A percentile compares a stretch with the other conserved stretches of the same genome.
These are phyloP conservation scores for Diplodia scrobiculata DNA, from an alignment of 2,329 filamentous ascomycete species.

Conservation along the genomic window DNA sequence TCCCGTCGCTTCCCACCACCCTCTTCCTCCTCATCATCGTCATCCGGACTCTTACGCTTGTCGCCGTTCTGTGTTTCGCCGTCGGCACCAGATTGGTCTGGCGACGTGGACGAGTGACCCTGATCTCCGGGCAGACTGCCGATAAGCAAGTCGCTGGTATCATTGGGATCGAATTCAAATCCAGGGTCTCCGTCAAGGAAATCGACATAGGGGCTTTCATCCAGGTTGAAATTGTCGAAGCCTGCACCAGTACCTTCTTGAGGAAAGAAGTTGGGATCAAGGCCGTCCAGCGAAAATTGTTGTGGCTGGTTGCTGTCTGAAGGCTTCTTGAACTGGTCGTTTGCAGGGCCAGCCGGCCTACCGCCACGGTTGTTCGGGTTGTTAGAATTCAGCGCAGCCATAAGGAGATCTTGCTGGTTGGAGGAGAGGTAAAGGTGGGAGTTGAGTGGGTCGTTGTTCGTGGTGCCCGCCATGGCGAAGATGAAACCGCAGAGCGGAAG, in stretches of 20 bases:
- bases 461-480: conserved; percentile 41
- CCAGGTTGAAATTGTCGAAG: conserved; percentile 54
- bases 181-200: conserved; percentile 74
- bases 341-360: conserved; percentile 37
- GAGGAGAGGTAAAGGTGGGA: conserved; percentile 50
- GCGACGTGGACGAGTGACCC: conserved; percentile 43
- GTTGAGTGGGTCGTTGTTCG: conserved; percentile 46
- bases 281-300: conserved; percentile 40
- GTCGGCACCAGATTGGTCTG: background rate
- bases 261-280: conserved; percentile 45
- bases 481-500: conserved; percentile 27
- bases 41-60: conserved; percentile 69
- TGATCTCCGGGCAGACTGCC: conserved; percentile 66
- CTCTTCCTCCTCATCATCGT: conserved; percentile 64
- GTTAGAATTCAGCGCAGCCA: conserved; percentile 53
- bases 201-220: conserved; percentile 81
- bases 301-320: conserved; percentile 34
- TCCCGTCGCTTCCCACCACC: conserved; percentile 76
- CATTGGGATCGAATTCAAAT: conserved; percentile 72
- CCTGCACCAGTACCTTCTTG: conserved; percentile 47
- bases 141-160: conserved; percentile 66
- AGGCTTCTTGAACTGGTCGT: conserved; percentile 33
- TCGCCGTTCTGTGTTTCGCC: conserved; percentile 55
- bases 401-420: conserved; percentile 52
- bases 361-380: conserved; percentile 38